phyloP scores from a whole-genome alignment of 768 basidiomycete genomes.

The Sistotremastrum niveocremeum region DNA sequence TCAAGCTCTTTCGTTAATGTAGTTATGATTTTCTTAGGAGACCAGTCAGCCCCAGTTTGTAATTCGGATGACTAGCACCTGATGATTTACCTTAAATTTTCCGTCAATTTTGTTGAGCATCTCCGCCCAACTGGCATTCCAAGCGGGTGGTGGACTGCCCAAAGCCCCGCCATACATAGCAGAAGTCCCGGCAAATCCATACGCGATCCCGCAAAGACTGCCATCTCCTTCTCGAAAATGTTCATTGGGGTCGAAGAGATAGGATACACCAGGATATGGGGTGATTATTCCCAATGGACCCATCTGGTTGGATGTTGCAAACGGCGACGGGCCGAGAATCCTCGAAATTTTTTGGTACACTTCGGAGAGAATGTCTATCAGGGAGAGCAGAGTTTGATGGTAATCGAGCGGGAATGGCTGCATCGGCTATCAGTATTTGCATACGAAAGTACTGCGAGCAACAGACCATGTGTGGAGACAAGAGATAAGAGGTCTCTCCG shows the following conservation, averaged over 20 bases:
- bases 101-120: conserved; percentile 68
- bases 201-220: conserved; percentile 65
- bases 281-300: conserved; percentile 58
- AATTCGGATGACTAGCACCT: no score
- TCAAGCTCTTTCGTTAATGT: conserved; percentile 75
- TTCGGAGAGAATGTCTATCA: conserved; percentile 81
- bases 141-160: conserved; percentile 42
- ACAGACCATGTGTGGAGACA: conserved; percentile 62
- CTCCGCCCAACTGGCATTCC: conserved; percentile 54
- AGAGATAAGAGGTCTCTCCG: conserved; percentile 54
- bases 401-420: conserved; percentile 88
- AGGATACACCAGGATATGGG: conserved; percentile 74
- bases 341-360: conserved; percentile 79
- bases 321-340: conserved; percentile 71
- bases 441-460: background rate
- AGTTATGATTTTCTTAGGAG: conserved; percentile 69
- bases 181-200: conserved; percentile 22
- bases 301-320: conserved; percentile 61
- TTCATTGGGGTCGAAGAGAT: conserved; percentile 42
- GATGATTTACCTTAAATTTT: conserved; percentile 59
- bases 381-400: conserved; percentile 75
- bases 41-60: background rate
- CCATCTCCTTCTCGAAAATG: conserved; percentile 29
- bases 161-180: conserved; percentile 20
- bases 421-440: background rate